Conservation (phyloP, 208 protist genomes). For the Borovskyia barvae region DNA sequence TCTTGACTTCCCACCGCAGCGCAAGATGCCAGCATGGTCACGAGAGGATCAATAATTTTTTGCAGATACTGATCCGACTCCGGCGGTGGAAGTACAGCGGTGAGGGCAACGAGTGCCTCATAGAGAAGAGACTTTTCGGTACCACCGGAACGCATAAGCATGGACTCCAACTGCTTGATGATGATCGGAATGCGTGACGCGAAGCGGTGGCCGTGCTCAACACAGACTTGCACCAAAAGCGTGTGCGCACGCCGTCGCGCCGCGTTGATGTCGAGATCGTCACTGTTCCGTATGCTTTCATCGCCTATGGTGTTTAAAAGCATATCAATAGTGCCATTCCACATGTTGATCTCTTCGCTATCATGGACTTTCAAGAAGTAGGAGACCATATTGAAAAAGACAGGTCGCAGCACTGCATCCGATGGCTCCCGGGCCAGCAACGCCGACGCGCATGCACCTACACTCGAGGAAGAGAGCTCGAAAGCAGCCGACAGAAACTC, state of each 20-base stretch:
- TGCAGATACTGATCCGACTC: constrained; percentile 52
- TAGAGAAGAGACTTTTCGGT: constrained; percentile 60
- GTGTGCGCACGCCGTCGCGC: constrained; percentile 58
- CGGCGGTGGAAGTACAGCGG: constrained; percentile 28
- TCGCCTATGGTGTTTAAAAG: constrained; percentile 52
- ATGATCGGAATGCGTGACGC: constrained; percentile 15
- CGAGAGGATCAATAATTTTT: constrained; percentile 57
- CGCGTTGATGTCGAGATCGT: constrained; percentile 34
- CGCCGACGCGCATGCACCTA: constrained; percentile 42
- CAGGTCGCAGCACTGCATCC: constrained; percentile 77
- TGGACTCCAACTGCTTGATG: constrained; percentile 38
- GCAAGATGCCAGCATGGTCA: constrained; percentile 31
- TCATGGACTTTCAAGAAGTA: constrained; percentile 70
- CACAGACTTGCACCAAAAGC: constrained; percentile 42
- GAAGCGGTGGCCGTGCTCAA: constrained; percentile 25
- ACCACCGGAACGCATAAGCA: constrained; percentile 36
- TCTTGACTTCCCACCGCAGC: constrained; percentile 29
- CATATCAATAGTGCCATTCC: constrained; percentile 56
- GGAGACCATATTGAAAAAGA: constrained; percentile 82
- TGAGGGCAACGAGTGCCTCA: constrained; percentile 65
- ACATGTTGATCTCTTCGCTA: constrained; percentile 45
- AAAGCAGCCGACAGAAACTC: constrained; percentile 62
- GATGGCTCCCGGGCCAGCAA: constrained; percentile 38
- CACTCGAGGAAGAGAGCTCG: constrained; percentile 33
- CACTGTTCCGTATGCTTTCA: not conserved